phyloP scores from a whole-genome alignment of 257 asterid genomes.

The Primulina eburnea region DNA sequence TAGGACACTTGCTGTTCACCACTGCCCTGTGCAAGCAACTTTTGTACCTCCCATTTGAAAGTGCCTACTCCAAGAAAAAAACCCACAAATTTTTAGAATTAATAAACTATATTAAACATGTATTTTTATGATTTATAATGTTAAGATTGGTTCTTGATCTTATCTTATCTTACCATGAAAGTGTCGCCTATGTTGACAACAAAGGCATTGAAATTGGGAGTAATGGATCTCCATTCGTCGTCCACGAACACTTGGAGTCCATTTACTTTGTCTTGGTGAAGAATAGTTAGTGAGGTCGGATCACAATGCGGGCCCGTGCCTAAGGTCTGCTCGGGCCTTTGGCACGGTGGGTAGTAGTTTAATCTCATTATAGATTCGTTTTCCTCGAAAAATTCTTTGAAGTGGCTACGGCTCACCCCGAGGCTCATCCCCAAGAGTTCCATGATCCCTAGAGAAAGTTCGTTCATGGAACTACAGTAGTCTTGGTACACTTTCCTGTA shows the following conservation, averaged over 20 bases:
- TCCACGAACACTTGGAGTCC: slow-evolving; percentile 80
- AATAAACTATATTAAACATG: too few species aligned
- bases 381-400: slow-evolving; percentile 50
- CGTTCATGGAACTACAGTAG: slow-evolving; percentile 59
- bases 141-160: not conserved
- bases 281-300: slow-evolving; percentile 79
- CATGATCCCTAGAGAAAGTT: slow-evolving; percentile 57
- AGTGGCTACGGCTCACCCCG: slow-evolving; percentile 35
- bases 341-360: slow-evolving; percentile 72
- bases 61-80: slow-evolving; percentile 46
- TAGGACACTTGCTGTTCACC: slow-evolving; percentile 67
- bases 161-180: slow-evolving; percentile 53
- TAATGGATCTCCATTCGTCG: slow-evolving; percentile 56
- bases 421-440: slow-evolving; percentile 69
- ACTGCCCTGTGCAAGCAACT: slow-evolving; percentile 85
- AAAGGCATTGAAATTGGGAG: slow-evolving; percentile 47
- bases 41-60: slow-evolving; percentile 69
- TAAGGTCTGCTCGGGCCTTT: slow-evolving; percentile 58
- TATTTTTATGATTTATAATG: not conserved
- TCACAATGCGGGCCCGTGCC: slow-evolving; percentile 89
- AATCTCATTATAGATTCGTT: slow-evolving; percentile 74
- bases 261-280: slow-evolving; percentile 63
- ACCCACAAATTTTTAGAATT: not conserved
- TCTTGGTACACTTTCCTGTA: slow-evolving; percentile 55
- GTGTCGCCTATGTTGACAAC: slow-evolving; percentile 87